Evolutionary conservation across 108 stramenopile species (phyloP).

Genomic region (Nitzschia sp.): DNA sequence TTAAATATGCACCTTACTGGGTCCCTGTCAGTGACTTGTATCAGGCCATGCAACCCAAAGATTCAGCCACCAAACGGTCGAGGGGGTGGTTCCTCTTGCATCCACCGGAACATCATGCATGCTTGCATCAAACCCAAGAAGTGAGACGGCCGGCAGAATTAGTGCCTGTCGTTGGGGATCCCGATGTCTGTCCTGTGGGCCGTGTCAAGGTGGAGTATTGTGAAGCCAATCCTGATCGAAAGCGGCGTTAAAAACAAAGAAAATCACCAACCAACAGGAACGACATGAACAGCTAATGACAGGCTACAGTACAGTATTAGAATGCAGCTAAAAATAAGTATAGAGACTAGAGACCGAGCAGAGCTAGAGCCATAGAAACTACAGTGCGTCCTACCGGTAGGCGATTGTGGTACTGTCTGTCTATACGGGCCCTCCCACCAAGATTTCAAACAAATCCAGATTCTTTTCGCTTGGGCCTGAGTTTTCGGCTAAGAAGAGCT

Average conservation of each 20-base stretch:
- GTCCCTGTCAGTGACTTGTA: slow-evolving; percentile 63
- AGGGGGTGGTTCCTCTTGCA: slow-evolving; percentile 88
- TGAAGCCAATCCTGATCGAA: slow-evolving; percentile 25
- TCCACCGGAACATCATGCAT: slow-evolving; percentile 41
- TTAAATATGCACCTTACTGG: slow-evolving; percentile 96
- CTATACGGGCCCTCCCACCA: slow-evolving; percentile 31
- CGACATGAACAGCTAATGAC: neutral
- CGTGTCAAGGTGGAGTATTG: slow-evolving; percentile 67
- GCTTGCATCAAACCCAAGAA: slow-evolving; percentile 19
- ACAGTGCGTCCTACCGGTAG: too few relatives aligned
- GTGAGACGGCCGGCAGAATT: slow-evolving; percentile 61
- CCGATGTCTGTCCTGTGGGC: slow-evolving; percentile 60
- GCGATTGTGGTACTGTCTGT: neutral
- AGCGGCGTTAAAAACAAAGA: neutral
- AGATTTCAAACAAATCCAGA: slow-evolving; percentile 39
- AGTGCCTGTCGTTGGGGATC: slow-evolving; percentile 61
- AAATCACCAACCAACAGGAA: too few relatives aligned
- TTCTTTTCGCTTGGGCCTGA: slow-evolving; percentile 16
- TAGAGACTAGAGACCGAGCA: too few relatives aligned
- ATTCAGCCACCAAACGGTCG: slow-evolving; percentile 70
- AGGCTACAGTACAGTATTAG: neutral
- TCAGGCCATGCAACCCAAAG: slow-evolving; percentile 55
- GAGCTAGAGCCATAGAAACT: too few relatives aligned
- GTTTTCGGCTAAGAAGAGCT: slow-evolving; percentile 28
- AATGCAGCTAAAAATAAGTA: neutral